Evolutionary conservation across 129 eudicot genomes (phyloP).

Genomic region (Sambucus nigra): DNA sequence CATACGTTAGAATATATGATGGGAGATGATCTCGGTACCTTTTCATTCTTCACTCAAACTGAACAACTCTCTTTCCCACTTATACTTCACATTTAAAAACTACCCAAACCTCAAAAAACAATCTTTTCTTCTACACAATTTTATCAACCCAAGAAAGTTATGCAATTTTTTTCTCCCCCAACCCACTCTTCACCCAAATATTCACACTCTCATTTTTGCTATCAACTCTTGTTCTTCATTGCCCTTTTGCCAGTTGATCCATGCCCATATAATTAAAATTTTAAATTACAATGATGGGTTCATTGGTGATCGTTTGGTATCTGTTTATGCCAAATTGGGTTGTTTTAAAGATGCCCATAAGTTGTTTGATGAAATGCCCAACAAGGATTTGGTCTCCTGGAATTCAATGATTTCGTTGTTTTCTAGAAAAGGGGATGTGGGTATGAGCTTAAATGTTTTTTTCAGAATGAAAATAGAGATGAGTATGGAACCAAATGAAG

Average conservation of each 20-base stretch:
- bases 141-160: constrained; percentile 1
- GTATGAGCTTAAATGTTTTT: constrained; percentile 25
- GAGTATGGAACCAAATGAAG: constrained; percentile 38
- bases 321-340: constrained; percentile 24
- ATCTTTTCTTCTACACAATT: not conserved
- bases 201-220: constrained; percentile 15
- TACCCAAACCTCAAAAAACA: not conserved
- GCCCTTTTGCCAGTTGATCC: constrained; percentile 19
- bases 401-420: constrained; percentile 29
- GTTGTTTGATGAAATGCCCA: constrained; percentile 48
- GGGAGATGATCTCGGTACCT: not conserved
- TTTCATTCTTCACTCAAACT: not conserved
- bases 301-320: constrained; percentile 46
- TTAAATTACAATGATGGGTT: constrained; percentile 30
- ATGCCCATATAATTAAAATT: constrained; percentile 19
- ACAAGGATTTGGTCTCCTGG: constrained; percentile 45
- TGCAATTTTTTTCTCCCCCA: not conserved
- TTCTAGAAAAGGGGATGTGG: constrained; percentile 24
- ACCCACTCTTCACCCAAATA: constrained; percentile 1
- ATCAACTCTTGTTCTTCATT: constrained; percentile 20
- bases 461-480: constrained; percentile 22
- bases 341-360: constrained; percentile 17
- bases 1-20: too few relatives aligned
- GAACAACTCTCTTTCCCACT: not conserved
- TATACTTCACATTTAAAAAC: not conserved